Base-by-base conservation (phyloP, 352 stramenopile genomes). In the Pelagophyceae sp. region DNA sequence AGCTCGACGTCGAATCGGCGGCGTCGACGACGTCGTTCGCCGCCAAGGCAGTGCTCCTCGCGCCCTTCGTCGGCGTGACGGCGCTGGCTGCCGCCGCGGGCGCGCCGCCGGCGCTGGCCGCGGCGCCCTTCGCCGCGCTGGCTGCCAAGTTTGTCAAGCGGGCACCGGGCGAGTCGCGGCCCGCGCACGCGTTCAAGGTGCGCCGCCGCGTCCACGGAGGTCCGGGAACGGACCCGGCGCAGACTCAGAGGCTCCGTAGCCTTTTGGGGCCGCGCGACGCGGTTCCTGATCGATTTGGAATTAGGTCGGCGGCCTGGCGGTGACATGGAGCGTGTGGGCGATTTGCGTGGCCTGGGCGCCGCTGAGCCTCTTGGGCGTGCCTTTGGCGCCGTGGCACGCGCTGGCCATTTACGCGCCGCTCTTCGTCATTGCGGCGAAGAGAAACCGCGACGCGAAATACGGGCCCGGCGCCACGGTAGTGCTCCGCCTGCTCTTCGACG, bases 401-500 rank as follows among this genome's bases (percentile, higher is more conserved):
- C 38, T 78, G 17, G 35, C 72, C 17, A 29, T 54, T 20, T 78
- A 72, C 32, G 74, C 37, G 50, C 74, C 74, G 1, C 60, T 78
- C 31, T 2, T 78, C 54, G 27, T 65, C 38, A 78, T 78, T n/a
- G 74, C 67, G 35, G 45, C 23, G 25, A 78, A 72, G 58, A 20
- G 31, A 32, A 32, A 31, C 40, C 37, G 58, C 29, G 60, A 78
- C 23, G 60, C n/a, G 19, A 32, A 45, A 27, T 78, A 78, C 60
- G 1, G 5, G 20, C 50, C 27, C 11, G 1, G 32, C 29, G 31
- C 27, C 15, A 61, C 54, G 33, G 29, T 74, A 25, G 2, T 58
- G 3, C 51, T 78, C 37, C 51, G 74, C 31, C 20, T 78, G n/a
- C 35, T 74, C 1, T 78, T 78, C 33, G 74, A 78, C 60, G 6